Evolutionary conservation across 108 stramenopile species (phyloP).

Genomic region (Skeletonema marinoi): DNA sequence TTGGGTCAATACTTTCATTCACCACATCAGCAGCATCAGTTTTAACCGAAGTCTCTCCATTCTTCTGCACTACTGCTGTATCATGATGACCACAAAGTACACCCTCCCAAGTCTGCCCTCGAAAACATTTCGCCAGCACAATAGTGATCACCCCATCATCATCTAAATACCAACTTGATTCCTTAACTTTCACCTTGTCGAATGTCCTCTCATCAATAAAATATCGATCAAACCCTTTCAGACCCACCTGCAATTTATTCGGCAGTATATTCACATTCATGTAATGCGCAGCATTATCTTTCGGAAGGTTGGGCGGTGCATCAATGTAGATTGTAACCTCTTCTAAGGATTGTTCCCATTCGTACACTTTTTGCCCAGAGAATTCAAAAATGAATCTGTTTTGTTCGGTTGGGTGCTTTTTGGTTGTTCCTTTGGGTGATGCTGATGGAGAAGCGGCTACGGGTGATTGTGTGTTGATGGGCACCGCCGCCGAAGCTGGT

Average conservation of each 20-base stretch:
- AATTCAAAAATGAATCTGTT: slow-evolving; percentile 74
- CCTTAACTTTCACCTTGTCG: slow-evolving; percentile 77
- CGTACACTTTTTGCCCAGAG: slow-evolving; percentile 78
- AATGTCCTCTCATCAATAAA: slow-evolving; percentile 89
- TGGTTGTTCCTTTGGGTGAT: slow-evolving; percentile 25
- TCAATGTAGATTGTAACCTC: slow-evolving; percentile 88
- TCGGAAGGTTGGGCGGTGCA: slow-evolving; percentile 53
- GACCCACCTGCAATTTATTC: slow-evolving; percentile 59
- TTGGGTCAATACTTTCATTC: slow-evolving; percentile 54
- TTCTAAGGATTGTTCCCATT: slow-evolving; percentile 96
- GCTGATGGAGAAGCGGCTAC: slow-evolving; percentile 15
- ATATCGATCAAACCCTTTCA: slow-evolving; percentile 63
- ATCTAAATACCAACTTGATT: slow-evolving; percentile 71
- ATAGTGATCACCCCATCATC: slow-evolving; percentile 75
- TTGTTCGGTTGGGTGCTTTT: slow-evolving; percentile 48
- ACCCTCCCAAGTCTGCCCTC: slow-evolving; percentile 75
- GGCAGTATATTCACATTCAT: slow-evolving; percentile 53
- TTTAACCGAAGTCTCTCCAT: background rate
- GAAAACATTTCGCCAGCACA: slow-evolving; percentile 63
- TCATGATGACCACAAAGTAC: slow-evolving; percentile 38
- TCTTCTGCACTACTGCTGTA: background rate
- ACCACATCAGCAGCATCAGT: background rate
- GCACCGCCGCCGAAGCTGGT: background rate
- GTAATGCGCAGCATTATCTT: slow-evolving; percentile 20
- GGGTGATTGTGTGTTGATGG: background rate